A percentile compares a stretch with the other conserved stretches of the same genome.
Conservation (phyloP, 148 eudicot genomes). For the Vaccinium corymbosum region DNA sequence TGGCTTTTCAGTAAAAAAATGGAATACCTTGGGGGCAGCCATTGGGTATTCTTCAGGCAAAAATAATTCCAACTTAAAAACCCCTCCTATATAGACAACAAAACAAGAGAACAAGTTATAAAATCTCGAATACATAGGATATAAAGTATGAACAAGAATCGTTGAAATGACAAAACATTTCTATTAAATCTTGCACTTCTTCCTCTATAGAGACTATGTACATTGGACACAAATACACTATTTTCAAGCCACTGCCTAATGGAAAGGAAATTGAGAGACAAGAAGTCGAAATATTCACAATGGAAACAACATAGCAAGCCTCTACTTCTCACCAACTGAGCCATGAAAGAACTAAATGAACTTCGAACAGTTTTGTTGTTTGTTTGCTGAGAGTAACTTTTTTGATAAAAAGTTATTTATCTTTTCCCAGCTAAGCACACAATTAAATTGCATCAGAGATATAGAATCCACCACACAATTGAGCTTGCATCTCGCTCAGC, state of each 20-base stretch:
- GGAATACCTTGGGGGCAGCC: conserved; percentile 96
- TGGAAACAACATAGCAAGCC: not conserved
- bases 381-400: too few relatives aligned
- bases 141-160: not conserved
- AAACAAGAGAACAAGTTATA: conserved; percentile 11
- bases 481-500: not conserved
- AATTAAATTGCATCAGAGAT: not conserved
- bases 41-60: conserved; percentile 98
- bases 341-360: not conserved
- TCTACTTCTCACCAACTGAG: not conserved
- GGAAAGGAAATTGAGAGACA: not conserved
- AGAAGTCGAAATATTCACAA: not conserved
- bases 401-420: too few relatives aligned
- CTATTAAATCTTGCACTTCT: not conserved
- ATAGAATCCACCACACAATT: not conserved
- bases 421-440: not conserved
- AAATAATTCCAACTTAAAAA: conserved; percentile 93
- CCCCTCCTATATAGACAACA: conserved; percentile 62
- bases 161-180: not conserved
- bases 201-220: not conserved
- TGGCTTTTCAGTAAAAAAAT: not conserved
- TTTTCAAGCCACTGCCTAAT: not conserved
- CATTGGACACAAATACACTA: not conserved
- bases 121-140: not conserved
- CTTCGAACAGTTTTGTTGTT: too few relatives aligned